Evolutionary conservation across 129 eudicot genomes (phyloP).

Genomic region (Pulicaria dysenterica): DNA sequence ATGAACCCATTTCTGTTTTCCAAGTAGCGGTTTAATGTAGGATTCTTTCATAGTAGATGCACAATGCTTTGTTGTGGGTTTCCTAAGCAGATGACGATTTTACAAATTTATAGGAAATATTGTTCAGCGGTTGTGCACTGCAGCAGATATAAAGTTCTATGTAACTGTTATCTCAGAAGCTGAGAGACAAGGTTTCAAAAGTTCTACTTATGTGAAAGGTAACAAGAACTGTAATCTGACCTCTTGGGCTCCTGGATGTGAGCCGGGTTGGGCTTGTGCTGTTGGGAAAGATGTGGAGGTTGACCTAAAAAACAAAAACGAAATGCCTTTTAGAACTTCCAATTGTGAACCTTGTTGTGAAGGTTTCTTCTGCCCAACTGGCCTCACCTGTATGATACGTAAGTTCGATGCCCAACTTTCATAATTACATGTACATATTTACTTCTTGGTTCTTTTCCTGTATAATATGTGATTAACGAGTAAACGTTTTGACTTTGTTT

Average conservation of each 20-base stretch:
- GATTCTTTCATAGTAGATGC: too few relatives aligned
- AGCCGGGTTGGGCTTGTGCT: conserved; percentile 96
- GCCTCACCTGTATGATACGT: conserved; percentile 98
- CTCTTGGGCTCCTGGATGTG: conserved; percentile 79
- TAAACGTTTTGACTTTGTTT: too few relatives aligned
- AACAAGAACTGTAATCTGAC: conserved; percentile 84
- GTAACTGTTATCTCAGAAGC: conserved; percentile 47
- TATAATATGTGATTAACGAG: too few relatives aligned
- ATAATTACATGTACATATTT: not conserved
- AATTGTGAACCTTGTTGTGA: conserved; percentile 85
- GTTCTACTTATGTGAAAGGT: conserved; percentile 46
- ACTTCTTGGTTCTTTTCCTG: not conserved
- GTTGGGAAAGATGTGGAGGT: conserved; percentile 42
- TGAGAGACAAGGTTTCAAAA: conserved; percentile 38
- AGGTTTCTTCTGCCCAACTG: conserved; percentile 94
- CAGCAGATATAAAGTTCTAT: conserved; percentile 80
- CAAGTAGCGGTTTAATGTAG: too few relatives aligned
- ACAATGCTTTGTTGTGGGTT: conserved; percentile 1
- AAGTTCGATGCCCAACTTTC: conserved; percentile 36
- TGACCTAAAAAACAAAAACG: conserved; percentile 58
- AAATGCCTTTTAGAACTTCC: conserved; percentile 52
- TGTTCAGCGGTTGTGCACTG: conserved; percentile 67
- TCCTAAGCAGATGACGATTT: not conserved
- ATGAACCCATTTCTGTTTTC: too few relatives aligned
- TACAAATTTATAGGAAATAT: conserved; percentile 51